phyloP scores from a whole-genome alignment of 2,329 filamentous ascomycete genomes.

The Xylariaceae sp. region DNA sequence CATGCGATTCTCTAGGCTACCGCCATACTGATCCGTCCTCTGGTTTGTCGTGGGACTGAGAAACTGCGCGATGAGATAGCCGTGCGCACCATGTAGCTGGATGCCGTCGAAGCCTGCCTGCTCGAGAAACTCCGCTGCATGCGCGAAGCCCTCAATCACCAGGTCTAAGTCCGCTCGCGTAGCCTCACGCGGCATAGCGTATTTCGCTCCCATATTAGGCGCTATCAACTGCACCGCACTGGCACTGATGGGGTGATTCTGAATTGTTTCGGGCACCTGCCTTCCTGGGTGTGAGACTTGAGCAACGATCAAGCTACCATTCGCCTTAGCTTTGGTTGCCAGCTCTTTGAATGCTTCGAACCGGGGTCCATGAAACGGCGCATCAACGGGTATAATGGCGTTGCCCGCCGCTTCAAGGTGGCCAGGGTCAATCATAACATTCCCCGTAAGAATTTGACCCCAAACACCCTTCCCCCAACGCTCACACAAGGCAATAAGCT shows the following conservation, averaged over 20 bases:
- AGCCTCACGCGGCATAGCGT: constrained; percentile 45
- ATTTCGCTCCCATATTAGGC: constrained; percentile 51
- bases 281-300: constrained; percentile 69
- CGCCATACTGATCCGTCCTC: constrained; percentile 64
- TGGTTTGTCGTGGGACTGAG: constrained; percentile 56
- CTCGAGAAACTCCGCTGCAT: constrained; percentile 33
- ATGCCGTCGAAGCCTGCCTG: constrained; percentile 44
- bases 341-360: constrained; percentile 61
- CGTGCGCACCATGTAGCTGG: constrained; percentile 58
- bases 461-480: constrained; percentile 62
- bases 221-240: constrained; percentile 48
- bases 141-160: constrained; percentile 28
- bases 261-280: constrained; percentile 48
- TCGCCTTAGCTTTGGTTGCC: constrained; percentile 54
- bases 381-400: constrained; percentile 57
- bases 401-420: constrained; percentile 60
- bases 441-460: constrained; percentile 63
- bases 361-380: constrained; percentile 53
- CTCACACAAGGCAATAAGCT: constrained; percentile 56
- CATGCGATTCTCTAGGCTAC: constrained; percentile 53
- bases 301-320: constrained; percentile 61
- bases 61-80: constrained; percentile 64
- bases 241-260: constrained; percentile 46
- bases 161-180: constrained; percentile 29
- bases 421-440: constrained; percentile 64